phyloP scores from a whole-genome alignment of 768 basidiomycete species.

The Serendipita sp. region DNA sequence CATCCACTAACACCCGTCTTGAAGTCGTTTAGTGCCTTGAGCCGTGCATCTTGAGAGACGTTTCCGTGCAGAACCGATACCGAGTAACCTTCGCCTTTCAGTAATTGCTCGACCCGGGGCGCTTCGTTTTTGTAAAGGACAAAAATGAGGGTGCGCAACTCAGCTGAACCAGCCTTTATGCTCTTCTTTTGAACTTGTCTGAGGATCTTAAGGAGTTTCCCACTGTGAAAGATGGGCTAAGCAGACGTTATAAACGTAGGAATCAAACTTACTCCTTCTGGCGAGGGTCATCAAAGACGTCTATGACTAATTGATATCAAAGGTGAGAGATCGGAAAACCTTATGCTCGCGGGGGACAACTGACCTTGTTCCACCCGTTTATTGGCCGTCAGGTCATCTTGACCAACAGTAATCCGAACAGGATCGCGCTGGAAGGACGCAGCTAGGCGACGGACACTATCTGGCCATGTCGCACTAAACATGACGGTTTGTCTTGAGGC shows the following conservation, averaged over 20 bases:
- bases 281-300: constrained; percentile 73
- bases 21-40: constrained; percentile 78
- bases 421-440: constrained; percentile 74
- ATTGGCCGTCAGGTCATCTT: constrained; percentile 89
- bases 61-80: constrained; percentile 84
- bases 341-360: constrained; percentile 3
- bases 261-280: constrained; percentile 61
- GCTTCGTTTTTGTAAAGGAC: constrained; percentile 98
- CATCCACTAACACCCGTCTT: constrained; percentile 64
- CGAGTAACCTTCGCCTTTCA: constrained; percentile 56
- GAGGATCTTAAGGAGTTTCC: constrained; percentile 7
- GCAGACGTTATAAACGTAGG: not conserved
- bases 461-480: constrained; percentile 99
- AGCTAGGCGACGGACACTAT: constrained; percentile 78
- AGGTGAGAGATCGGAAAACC: not conserved
- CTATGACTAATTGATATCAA: constrained; percentile 32
- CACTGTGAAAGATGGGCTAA: not conserved
- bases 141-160: constrained; percentile 74
- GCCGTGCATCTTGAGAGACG: constrained; percentile 68
- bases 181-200: constrained; percentile 24
- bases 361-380: constrained; percentile 71
- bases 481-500: constrained; percentile 78
- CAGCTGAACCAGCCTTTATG: constrained; percentile 31
- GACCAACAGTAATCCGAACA: constrained; percentile 84
- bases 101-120: constrained; percentile 68